Percentiles rank a stretch among this genome's conserved stretches.
Conservation (phyloP, 78 protist species). For the Cavenderia fasciculata region DNA sequence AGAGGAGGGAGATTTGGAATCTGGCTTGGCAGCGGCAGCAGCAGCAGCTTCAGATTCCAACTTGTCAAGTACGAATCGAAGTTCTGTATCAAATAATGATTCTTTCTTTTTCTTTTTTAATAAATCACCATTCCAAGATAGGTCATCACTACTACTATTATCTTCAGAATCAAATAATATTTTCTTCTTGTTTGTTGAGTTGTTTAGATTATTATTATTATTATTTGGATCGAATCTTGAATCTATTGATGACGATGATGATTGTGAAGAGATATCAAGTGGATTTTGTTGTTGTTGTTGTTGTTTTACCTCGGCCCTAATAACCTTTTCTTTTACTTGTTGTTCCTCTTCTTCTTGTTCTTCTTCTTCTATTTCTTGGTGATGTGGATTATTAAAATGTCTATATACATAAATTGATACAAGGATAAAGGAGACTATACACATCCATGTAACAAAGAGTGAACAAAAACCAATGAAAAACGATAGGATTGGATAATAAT, state of each 20-base stretch:
- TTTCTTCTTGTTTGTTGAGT: too few species aligned
- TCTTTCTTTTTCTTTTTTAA: background rate
- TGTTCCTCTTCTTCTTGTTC: conserved; percentile 10
- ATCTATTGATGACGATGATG: background rate
- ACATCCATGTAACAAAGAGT: background rate
- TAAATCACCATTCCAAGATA: background rate
- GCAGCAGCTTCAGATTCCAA: background rate
- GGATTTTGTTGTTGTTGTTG: background rate
- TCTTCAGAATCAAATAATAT: too few species aligned
- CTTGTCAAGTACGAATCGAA: background rate
- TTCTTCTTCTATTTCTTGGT: background rate
- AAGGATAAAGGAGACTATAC: background rate
- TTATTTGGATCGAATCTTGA: too few species aligned
- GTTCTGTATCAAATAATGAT: background rate
- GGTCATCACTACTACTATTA: conserved; percentile 10
- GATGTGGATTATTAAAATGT: conserved; percentile 8
- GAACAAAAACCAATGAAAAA: conserved; percentile 16
- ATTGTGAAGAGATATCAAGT: background rate
- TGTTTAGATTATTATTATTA: too few species aligned
- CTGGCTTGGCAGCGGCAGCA: background rate
- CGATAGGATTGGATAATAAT: conserved; percentile 45
- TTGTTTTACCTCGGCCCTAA: background rate
- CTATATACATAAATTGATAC: conserved; percentile 35
- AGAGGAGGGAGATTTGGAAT: too few species aligned
- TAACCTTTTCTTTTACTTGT: background rate